phyloP scores from a whole-genome alignment of 1,284 basidiomycete genomes.

The Ustilago curta region DNA sequence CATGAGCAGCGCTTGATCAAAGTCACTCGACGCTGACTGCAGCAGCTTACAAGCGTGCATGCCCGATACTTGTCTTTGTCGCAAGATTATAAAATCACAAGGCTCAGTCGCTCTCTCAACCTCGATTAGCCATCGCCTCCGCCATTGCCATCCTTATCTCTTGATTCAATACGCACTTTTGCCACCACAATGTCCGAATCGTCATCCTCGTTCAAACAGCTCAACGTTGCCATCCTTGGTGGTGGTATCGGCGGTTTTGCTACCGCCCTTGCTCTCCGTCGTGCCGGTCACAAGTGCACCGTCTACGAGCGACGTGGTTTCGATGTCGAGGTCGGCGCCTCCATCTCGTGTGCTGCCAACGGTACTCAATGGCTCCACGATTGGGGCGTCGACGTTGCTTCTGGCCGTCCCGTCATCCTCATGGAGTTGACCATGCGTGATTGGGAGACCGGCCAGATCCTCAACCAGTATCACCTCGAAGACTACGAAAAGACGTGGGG shows the following conservation, averaged over 20 bases:
- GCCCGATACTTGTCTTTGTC: not conserved
- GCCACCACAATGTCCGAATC: slow-evolving; percentile 23
- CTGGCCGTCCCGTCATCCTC: slow-evolving; percentile 45
- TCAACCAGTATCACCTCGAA: slow-evolving; percentile 49
- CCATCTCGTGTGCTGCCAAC: slow-evolving; percentile 53
- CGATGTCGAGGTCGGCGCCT: slow-evolving; percentile 49
- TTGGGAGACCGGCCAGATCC: slow-evolving; percentile 46
- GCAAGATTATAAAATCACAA: slow-evolving; percentile 10
- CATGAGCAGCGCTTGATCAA: not conserved
- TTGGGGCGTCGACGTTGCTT: slow-evolving; percentile 41
- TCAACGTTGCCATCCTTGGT: slow-evolving; percentile 48
- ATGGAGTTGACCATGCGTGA: slow-evolving; percentile 55
- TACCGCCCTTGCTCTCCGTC: slow-evolving; percentile 42
- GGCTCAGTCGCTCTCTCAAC: not conserved
- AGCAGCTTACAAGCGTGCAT: not conserved
- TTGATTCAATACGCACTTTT: not conserved
- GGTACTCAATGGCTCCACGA: slow-evolving; percentile 52
- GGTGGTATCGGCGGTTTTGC: slow-evolving; percentile 49
- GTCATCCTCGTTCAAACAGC: slow-evolving; percentile 41
- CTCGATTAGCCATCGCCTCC: slow-evolving; percentile 1
- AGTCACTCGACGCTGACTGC: slow-evolving; percentile 2
- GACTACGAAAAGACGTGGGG: slow-evolving; percentile 54
- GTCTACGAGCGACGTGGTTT: slow-evolving; percentile 50
- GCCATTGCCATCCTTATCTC: not conserved
- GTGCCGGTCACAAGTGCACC: slow-evolving; percentile 49